Evolutionary conservation across 495 filamentous ascomycete species (phyloP), one percentile per base, ranked within the genome.

Genomic region (Xylaria venustula): DNA sequence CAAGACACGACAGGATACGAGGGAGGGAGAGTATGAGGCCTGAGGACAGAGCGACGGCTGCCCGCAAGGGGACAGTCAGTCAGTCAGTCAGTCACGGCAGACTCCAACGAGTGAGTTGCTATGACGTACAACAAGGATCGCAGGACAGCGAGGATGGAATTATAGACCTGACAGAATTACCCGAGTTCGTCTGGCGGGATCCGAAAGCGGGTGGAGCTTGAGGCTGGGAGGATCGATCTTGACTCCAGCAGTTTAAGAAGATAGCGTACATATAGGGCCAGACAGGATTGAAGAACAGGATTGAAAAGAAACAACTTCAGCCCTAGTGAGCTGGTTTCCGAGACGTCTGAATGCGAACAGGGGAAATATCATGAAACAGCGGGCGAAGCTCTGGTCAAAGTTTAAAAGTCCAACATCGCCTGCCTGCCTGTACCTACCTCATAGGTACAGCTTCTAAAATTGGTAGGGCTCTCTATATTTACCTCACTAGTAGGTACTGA

Each of bases 71-170:
- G 37, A 40, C 37, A 12, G 14, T n/a, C n/a, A n/a, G n/a, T n/a
- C n/a, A n/a, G n/a, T n/a, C n/a, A n/a, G n/a, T n/a, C n/a, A n/a
- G n/a, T 40, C 15, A 40, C 42, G 17, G 42, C 1, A 19, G 19
- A 25, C 52, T 15, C 15, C 23, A 55, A 44, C 7, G 17, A 32
- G 40, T 22, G 17, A 32, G 40, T 22, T 32, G 40, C n/a, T 45
- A 55, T 45, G 53, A 55, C 40, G 53, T 55, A 55, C 25, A 45
- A 55, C 25, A 45, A 45, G 42, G 11, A 19, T 54, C 8, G 34
- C 22, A 14, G n/a, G 36, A 42, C 20, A 15, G 41, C 15, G 51
- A 12, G 14, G 40, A 11, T 54, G 19, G 22, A 54, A 42, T 42
- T 41, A 54, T 37, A 49, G 25, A n/a, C 20, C 22, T 42, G 28